Conservation (phyloP, 73 alveolate genomes). For the Diophrys appendiculata region DNA sequence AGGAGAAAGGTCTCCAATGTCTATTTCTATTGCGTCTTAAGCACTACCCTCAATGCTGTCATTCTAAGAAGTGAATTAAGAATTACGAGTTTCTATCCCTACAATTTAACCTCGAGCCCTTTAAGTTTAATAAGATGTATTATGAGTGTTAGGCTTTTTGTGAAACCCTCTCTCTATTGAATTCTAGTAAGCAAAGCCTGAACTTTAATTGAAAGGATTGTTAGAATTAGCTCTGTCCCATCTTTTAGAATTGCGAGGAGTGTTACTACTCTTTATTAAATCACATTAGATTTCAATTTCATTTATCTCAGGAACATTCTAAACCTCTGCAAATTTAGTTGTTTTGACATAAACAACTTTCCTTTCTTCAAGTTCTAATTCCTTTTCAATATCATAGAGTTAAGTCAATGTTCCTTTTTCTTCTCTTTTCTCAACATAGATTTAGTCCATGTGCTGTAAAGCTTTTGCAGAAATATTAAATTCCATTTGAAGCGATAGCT, state of each 20-base stretch:
- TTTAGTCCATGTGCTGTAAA: neutral
- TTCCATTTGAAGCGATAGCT: neutral
- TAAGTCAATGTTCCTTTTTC: neutral
- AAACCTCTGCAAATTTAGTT: neutral
- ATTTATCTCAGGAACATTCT: neutral
- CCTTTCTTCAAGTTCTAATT: neutral
- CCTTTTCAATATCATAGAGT: neutral
- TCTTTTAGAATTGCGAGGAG: neutral
- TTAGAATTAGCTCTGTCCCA: neutral
- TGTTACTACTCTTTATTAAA: too few relatives aligned
- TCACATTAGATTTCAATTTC: neutral
- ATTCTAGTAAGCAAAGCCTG: neutral
- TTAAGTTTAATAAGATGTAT: too few relatives aligned
- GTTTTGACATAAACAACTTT: neutral
- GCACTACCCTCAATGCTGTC: too few relatives aligned
- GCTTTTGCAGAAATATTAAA: neutral
- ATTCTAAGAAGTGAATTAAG: too few relatives aligned
- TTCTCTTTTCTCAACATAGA: neutral
- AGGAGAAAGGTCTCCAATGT: too few relatives aligned
- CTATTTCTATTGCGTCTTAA: too few relatives aligned
- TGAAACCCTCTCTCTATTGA: neutral
- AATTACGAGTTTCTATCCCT: neutral
- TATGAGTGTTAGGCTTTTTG: neutral
- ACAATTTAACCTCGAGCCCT: too few relatives aligned
- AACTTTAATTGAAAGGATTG: neutral